Evolutionary conservation across 225 moss, liverwort and hornwort species (phyloP).

Genomic region (Pseudoscleropodium purum): DNA sequence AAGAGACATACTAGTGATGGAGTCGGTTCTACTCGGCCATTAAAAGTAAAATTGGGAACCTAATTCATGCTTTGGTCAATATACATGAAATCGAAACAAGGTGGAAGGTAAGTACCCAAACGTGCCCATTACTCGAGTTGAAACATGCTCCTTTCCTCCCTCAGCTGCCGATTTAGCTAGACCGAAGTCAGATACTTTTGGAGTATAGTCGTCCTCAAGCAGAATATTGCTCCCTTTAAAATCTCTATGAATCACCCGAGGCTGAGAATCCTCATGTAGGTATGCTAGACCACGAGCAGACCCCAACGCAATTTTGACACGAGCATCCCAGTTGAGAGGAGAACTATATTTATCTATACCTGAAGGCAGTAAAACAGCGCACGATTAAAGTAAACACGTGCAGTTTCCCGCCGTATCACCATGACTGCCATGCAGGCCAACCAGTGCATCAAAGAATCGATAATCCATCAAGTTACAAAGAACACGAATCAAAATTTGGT

Average conservation of each 20-base stretch:
- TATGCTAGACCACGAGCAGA: constrained; percentile 48
- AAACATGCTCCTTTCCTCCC: constrained; percentile 60
- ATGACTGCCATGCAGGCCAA: neutral
- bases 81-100: neutral
- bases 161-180: constrained; percentile 71
- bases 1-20: neutral
- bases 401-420: neutral
- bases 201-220: constrained; percentile 43
- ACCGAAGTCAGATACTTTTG: constrained; percentile 83
- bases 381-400: neutral
- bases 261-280: constrained; percentile 48
- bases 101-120: constrained; percentile 32
- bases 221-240: constrained; percentile 49
- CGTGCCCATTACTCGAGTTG: constrained; percentile 85
- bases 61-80: neutral
- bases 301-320: constrained; percentile 49
- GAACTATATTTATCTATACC: constrained; percentile 25
- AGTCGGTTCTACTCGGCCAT: neutral
- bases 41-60: neutral
- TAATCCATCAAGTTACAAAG: neutral
- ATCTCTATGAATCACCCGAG: constrained; percentile 38
- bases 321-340: constrained; percentile 41
- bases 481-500: neutral
- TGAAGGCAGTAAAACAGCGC: neutral
- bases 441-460: neutral